These are phyloP conservation scores for Chlamydomonas schloesseri DNA, from an alignment of 139 green algal genomes.

Conservation along the genomic window DNA sequence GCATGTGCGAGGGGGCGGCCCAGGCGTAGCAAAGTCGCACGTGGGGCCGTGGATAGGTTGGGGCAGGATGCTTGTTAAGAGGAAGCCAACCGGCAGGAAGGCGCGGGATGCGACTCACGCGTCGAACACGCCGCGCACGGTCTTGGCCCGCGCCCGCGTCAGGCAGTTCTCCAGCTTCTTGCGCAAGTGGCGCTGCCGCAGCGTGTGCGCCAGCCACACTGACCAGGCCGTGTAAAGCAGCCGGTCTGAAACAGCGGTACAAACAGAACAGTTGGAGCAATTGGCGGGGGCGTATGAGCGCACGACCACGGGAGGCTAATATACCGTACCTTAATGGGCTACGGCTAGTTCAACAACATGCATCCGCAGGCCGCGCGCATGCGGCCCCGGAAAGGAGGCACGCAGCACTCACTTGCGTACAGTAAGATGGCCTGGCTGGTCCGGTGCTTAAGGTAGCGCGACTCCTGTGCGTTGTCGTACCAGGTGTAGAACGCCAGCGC, in stretches of 20 bases:
- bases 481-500: slow-evolving; percentile 61
- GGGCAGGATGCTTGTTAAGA: too few relatives aligned
- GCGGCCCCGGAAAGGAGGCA: too few relatives aligned
- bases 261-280: too few relatives aligned
- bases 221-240: slow-evolving; percentile 44
- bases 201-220: slow-evolving; percentile 25
- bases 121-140: background rate
- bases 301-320: too few relatives aligned
- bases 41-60: too few relatives aligned
- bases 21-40: too few relatives aligned
- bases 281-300: too few relatives aligned
- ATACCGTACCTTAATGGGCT: too few relatives aligned
- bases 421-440: slow-evolving; percentile 20
- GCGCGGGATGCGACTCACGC: background rate
- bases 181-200: slow-evolving; percentile 1
- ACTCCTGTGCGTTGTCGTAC: slow-evolving; percentile 38
- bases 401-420: slow-evolving; percentile 18
- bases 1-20: too few relatives aligned
- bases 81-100: too few relatives aligned
- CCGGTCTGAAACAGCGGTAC: slow-evolving; percentile 12
- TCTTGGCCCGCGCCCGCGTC: background rate
- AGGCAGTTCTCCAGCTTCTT: background rate
- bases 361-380: too few relatives aligned
- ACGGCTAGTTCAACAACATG: too few relatives aligned
- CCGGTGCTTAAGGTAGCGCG: background rate